These are phyloP conservation scores for Alternaria arbusti DNA, from an alignment of 2,329 filamentous ascomycete genomes.

Conservation along the genomic window DNA sequence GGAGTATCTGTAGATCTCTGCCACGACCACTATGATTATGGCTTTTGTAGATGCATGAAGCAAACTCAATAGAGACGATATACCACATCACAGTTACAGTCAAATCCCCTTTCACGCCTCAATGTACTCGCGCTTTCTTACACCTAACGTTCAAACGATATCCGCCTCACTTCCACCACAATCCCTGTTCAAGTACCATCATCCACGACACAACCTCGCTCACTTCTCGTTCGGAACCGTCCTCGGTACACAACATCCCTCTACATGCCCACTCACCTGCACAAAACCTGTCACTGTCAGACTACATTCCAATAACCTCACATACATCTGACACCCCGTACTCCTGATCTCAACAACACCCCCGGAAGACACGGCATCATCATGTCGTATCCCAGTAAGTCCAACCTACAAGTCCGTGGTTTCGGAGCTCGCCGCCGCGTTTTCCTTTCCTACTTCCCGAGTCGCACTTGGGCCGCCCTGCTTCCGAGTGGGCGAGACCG, in stretches of 20 bases:
- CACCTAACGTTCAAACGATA: background rate
- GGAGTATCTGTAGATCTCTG: background rate
- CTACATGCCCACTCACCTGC: background rate
- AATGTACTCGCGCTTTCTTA: background rate
- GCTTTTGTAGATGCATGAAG: background rate
- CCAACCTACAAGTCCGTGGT: background rate
- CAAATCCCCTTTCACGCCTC: background rate
- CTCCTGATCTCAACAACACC: background rate
- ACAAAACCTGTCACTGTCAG: slow-evolving; percentile 2
- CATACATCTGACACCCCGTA: slow-evolving; percentile 2
- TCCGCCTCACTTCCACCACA: background rate
- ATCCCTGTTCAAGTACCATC: background rate
- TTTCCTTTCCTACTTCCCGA: background rate
- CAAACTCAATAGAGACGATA: background rate
- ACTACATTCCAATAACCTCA: slow-evolving; percentile 8
- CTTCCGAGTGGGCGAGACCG: background rate
- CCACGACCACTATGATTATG: background rate
- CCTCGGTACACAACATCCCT: background rate
- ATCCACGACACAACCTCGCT: background rate
- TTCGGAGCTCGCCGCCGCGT: background rate
- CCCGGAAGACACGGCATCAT: background rate
- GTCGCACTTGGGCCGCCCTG: slow-evolving; percentile 5
- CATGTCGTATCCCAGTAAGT: background rate
- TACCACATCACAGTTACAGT: background rate
- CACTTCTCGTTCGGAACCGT: background rate